Percentiles rank a stretch among this genome's conserved stretches.
Evolutionary conservation across 1,284 basidiomycete genomes (phyloP).

Genomic region (Cystobasidium sp.): DNA sequence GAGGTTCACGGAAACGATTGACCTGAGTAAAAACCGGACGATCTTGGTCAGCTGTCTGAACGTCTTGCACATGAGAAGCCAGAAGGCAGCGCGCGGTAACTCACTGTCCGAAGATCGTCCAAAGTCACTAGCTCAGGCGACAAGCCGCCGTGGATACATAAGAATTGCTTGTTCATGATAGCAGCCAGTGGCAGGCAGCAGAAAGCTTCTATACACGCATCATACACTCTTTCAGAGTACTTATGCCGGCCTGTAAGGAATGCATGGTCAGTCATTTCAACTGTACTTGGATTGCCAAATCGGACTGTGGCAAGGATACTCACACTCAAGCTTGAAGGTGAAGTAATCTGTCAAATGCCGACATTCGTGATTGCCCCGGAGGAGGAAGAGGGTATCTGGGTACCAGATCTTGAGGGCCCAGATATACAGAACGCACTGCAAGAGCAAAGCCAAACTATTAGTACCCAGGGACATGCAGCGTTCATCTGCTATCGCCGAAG

Average conservation of each 20-base stretch:
- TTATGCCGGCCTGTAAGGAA: slow-evolving; percentile 79
- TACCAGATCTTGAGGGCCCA: slow-evolving; percentile 94
- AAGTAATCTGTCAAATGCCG: slow-evolving; percentile 95
- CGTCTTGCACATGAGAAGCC: background rate
- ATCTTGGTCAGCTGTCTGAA: background rate
- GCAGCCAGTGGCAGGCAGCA: slow-evolving; percentile 89
- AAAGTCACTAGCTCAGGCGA: slow-evolving; percentile 88
- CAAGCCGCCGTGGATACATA: slow-evolving; percentile 92
- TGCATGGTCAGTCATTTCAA: slow-evolving; percentile 35
- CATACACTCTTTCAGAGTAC: slow-evolving; percentile 86
- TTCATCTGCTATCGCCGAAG: background rate
- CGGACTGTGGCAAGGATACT: slow-evolving; percentile 54
- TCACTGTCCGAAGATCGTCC: slow-evolving; percentile 79
- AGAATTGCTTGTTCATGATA: slow-evolving; percentile 96
- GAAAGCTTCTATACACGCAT: slow-evolving; percentile 91
- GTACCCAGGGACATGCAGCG: slow-evolving; percentile 48
- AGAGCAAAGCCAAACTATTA: slow-evolving; percentile 52
- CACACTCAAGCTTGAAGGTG: slow-evolving; percentile 93
- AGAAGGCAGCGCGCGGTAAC: slow-evolving; percentile 51
- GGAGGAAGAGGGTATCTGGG: slow-evolving; percentile 83
- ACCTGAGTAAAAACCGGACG: slow-evolving; percentile 62
- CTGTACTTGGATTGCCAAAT: background rate
- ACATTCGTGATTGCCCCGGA: slow-evolving; percentile 98
- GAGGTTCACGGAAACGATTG: slow-evolving; percentile 92
- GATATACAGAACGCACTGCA: slow-evolving; percentile 84